Evolutionary conservation across 257 asterid genomes (phyloP), one percentile per base, ranked within the genome.

Genomic region (Haberlea rhodopensis): DNA sequence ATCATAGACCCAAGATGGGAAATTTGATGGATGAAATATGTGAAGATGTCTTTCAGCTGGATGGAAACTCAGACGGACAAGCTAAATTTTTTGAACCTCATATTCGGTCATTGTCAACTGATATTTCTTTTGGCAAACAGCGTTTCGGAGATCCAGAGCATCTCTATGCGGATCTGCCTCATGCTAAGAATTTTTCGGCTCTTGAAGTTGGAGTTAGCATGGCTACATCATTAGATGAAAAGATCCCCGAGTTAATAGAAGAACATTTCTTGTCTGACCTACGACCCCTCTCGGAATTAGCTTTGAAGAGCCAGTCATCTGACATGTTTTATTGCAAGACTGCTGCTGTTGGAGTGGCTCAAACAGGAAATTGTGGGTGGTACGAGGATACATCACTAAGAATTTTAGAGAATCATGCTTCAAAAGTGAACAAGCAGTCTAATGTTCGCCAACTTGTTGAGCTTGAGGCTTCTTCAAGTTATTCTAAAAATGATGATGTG

Each of bases 201-300:
- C 56, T 48, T 73, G 81, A 72, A 59, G 34, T 63, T 18, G 77
- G 68, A 53, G 81, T 80, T 53, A 37, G 65, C 67, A 80, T 64
- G 57, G 58, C 73, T 49, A 72, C 87, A 63, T 58, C 74, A 58
- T 67, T 75, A 68, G 80, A 81, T 32, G 94, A 76, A 55, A 82
- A 72, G 31, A 52, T 49, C 53, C 81, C 95, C 1, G 87, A 77
- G 37, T 61, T 94, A 20, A 86, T 90, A 57, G 99, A 94, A 74
- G 99, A 86, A 81, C 84, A 94, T 81, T 88, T 94, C 79, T 65
- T 84, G 84, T 81, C 92, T 1, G 95, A 83, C 68, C 76, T 89
- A 31, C 75, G 84, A 34, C 87, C 95, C 69, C 86, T 85, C 57
- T 81, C 95, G 11, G 90, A 72, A 62, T 78, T 75, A 48, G 48